A percentile compares a stretch with the other conserved stretches of the same genome.
These are phyloP conservation scores for Scenedesmus sp. DNA, from an alignment of 163 green algal species.

Conservation along the genomic window DNA sequence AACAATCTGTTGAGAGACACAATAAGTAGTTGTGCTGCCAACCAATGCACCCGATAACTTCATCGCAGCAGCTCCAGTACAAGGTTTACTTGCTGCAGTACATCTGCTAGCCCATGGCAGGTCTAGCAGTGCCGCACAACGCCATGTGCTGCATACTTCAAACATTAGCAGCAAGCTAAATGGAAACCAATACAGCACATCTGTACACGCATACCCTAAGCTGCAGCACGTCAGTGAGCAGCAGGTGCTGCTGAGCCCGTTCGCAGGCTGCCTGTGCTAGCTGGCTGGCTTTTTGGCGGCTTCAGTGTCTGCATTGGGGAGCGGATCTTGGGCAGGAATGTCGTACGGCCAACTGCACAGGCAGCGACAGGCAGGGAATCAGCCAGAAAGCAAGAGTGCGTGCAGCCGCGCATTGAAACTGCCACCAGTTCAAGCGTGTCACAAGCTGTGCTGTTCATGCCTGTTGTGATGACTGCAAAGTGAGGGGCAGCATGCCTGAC, in stretches of 20 bases:
- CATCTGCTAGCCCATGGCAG: not conserved
- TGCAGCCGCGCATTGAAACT: not conserved
- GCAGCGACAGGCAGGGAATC: not conserved
- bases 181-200: not conserved
- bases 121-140: not conserved
- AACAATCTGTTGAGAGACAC: too few species aligned
- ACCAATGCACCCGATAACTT: too few species aligned
- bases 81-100: not conserved
- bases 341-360: conserved; percentile 43
- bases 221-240: not conserved
- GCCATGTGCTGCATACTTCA: not conserved
- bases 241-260: not conserved
- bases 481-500: not conserved
- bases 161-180: not conserved
- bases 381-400: not conserved
- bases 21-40: too few species aligned
- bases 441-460: not conserved
- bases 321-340: conserved; percentile 26
- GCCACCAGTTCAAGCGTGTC: not conserved
- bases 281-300: conserved; percentile 17
- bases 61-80: too few species aligned
- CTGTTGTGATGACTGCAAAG: not conserved
- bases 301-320: conserved; percentile 10
- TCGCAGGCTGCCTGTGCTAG: not conserved
- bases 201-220: not conserved